Base-by-base conservation (phyloP, 768 basidiomycete species). In the Lactarius deliciosus region DNA sequence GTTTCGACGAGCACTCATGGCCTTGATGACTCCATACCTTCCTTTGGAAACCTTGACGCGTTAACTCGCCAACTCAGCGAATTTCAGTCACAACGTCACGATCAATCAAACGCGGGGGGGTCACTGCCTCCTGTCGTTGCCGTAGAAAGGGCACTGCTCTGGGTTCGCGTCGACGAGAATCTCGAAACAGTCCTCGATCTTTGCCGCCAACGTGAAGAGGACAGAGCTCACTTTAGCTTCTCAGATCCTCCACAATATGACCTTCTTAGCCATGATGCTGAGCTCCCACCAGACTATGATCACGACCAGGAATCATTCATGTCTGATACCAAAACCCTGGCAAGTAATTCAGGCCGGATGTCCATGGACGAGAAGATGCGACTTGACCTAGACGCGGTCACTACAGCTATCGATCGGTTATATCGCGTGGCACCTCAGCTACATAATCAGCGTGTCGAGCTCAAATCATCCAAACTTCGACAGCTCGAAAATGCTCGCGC, bases 371-470 rank as follows among this genome's bases (percentile, higher is more conserved):
- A 94, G 76, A 96, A 96, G 80, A 91, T 89, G 86, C 78, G 86
- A 60, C 77, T 91, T 73, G 96, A 98, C 75, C 80, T 98, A 22
- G 94, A 97, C 70, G 82, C 84, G 13, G 87, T 98, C 55, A 86
- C 92, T 0, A 83, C 85, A 75, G 95, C 97, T 36, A 96, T 99
- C 72, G 95, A 96, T 74, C 81, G 94, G 43, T 79, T 98, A 13
- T 93, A 97, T 75, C 76, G 84, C 9, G 91, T 89, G 36, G 87
- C 94, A 0, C 96, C 96, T 0, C 95, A 96, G 75, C 77, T 98
- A 50, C 86, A 90, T 66, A 90, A 96, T 74, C 96, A 99, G 76
- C 86, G 97, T 0, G 94, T 92, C n/a, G 95, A 96, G 75, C 84
- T 96, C 55, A 88, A 89, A 72, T 82, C 82, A 6, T 78, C 85